phyloP scores from a whole-genome alignment of 441 rosid species.

The Corymbia citriodora region DNA sequence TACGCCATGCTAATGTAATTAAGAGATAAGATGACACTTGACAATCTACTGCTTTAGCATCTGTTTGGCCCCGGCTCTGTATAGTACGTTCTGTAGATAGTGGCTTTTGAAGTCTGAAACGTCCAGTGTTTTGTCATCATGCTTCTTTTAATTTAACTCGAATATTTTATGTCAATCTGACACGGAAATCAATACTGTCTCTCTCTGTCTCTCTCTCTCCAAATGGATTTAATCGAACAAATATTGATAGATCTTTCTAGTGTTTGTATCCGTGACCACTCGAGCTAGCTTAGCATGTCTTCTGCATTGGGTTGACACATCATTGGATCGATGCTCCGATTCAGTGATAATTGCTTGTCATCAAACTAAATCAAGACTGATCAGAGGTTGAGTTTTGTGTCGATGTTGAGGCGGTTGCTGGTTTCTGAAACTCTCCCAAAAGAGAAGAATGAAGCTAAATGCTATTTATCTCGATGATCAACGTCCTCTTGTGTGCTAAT shows the following conservation, averaged over 20 bases:
- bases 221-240: not conserved
- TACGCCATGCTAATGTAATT: not conserved
- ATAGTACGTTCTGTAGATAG: not conserved
- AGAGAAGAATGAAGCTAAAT: not conserved
- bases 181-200: not conserved
- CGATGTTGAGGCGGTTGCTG: not conserved
- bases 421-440: not conserved
- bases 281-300: not conserved
- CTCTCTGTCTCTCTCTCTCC: not conserved
- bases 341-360: not conserved
- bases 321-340: not conserved
- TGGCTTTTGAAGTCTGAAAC: not conserved
- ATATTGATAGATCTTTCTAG: not conserved
- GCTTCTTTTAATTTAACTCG: not conserved
- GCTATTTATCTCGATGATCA: not conserved
- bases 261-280: not conserved
- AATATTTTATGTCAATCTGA: not conserved
- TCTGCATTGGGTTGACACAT: accelerated
- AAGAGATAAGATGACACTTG: not conserved
- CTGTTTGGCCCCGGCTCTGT: not conserved
- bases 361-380: not conserved
- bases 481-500: not conserved
- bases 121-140: not conserved
- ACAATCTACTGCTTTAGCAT: not conserved
- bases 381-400: not conserved